Evolutionary conservation across 208 protist genomes (phyloP).

Genomic region (Trypanosoma vivax): DNA sequence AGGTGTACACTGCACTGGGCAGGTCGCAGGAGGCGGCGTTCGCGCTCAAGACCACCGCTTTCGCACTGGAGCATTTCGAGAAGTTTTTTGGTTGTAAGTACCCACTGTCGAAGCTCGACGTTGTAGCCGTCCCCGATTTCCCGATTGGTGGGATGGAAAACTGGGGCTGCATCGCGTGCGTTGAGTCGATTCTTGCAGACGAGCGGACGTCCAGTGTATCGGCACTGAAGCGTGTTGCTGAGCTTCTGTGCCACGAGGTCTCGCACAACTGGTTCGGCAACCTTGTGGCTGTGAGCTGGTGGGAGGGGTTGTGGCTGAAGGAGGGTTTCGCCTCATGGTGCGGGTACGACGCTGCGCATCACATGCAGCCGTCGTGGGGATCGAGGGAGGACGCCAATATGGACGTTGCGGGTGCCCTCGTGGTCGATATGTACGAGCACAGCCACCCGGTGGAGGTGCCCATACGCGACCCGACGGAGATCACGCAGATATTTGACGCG

Average conservation of each 20-base stretch:
- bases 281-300: slow-evolving; percentile 98
- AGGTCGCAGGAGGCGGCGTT: slow-evolving; percentile 66
- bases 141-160: slow-evolving; percentile 97
- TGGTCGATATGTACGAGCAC: slow-evolving; percentile 86
- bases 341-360: slow-evolving; percentile 76
- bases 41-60: slow-evolving; percentile 67
- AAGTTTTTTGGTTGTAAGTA: slow-evolving; percentile 88
- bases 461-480: slow-evolving; percentile 85
- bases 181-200: slow-evolving; percentile 87
- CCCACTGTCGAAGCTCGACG: slow-evolving; percentile 95
- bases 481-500: slow-evolving; percentile 97
- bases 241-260: slow-evolving; percentile 95
- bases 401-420: slow-evolving; percentile 58
- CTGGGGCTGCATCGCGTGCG: slow-evolving; percentile 93
- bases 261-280: slow-evolving; percentile 98
- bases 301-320: slow-evolving; percentile 98
- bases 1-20: slow-evolving; percentile 67
- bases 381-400: slow-evolving; percentile 74
- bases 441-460: slow-evolving; percentile 96
- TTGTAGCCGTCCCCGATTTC: slow-evolving; percentile 96
- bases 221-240: slow-evolving; percentile 72
- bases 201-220: slow-evolving; percentile 38
- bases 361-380: slow-evolving; percentile 85
- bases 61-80: slow-evolving; percentile 81
- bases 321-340: slow-evolving; percentile 98